Evolutionary conservation across 352 stramenopile species (phyloP).

Genomic region (Phytophthora syringae): DNA sequence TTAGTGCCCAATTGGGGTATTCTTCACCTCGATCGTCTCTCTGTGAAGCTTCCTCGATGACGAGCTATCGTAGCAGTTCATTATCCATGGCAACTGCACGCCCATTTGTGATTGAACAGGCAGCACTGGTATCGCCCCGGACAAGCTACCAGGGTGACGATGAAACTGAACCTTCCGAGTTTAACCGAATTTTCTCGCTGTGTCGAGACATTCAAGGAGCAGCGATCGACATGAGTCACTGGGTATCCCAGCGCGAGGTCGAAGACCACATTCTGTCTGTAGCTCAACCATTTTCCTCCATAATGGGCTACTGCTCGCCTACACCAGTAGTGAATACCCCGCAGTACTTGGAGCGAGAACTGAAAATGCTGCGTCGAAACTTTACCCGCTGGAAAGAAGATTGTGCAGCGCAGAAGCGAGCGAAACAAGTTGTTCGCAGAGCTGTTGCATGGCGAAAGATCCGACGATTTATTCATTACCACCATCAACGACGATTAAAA

Average conservation of each 20-base stretch:
- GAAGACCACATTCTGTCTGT: constrained; percentile 29
- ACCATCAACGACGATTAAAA: constrained; percentile 17
- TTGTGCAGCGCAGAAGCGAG: constrained; percentile 22
- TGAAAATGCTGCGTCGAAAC: constrained; percentile 73
- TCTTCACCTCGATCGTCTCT: background rate
- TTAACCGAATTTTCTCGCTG: constrained; percentile 48
- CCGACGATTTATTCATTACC: constrained; percentile 28
- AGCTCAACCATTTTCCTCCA: constrained; percentile 14
- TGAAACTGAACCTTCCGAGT: constrained; percentile 16
- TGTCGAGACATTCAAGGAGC: constrained; percentile 62
- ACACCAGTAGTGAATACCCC: constrained; percentile 9
- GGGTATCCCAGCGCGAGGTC: constrained; percentile 36
- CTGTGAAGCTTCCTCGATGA: background rate
- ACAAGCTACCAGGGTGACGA: constrained; percentile 7
- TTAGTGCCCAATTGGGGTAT: background rate
- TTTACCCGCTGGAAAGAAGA: constrained; percentile 49
- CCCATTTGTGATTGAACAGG: too few relatives aligned
- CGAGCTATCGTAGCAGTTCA: background rate
- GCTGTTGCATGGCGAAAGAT: constrained; percentile 37
- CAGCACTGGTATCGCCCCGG: too few relatives aligned
- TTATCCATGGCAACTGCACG: background rate
- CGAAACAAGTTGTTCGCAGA: constrained; percentile 32
- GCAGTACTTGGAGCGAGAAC: constrained; percentile 62
- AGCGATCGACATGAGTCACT: constrained; percentile 52
- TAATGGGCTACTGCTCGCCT: constrained; percentile 16